These are phyloP conservation scores for Populus nigra DNA, from an alignment of 345 rosid genomes.

Conservation along the genomic window DNA sequence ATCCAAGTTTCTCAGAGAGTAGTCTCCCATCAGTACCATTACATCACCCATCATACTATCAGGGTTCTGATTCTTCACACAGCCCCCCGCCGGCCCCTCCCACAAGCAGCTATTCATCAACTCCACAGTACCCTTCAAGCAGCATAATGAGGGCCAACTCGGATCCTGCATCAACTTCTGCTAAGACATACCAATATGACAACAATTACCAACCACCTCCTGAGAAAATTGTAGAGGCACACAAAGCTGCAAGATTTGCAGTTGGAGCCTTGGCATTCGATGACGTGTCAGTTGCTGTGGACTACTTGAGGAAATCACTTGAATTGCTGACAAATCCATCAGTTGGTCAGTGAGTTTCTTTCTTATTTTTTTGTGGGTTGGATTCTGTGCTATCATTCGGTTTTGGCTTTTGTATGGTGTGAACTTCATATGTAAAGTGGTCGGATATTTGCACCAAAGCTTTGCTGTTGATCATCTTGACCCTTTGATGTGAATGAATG, in stretches of 20 bases:
- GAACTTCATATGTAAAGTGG: conserved; percentile 27
- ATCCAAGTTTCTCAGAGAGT: conserved; percentile 79
- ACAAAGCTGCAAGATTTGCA: conserved; percentile 95
- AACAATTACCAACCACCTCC: conserved; percentile 82
- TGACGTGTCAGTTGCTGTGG: conserved; percentile 84
- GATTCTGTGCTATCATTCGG: neutral
- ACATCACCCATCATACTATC: conserved; percentile 60
- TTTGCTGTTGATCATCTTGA: neutral
- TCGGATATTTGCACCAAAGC: conserved; percentile 12
- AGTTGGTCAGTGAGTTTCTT: conserved; percentile 32
- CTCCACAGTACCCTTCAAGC: conserved; percentile 49
- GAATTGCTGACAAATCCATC: conserved; percentile 79
- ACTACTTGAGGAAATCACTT: conserved; percentile 70
- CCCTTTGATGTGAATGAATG: conserved; percentile 13
- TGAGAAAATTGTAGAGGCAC: conserved; percentile 87
- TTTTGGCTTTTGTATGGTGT: conserved; percentile 5
- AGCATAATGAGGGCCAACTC: conserved; percentile 42
- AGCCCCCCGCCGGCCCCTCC: conserved; percentile 57
- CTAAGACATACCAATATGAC: conserved; percentile 63
- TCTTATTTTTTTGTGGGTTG: neutral
- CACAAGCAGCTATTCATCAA: conserved; percentile 46
- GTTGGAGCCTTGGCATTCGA: conserved; percentile 97
- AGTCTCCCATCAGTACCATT: conserved; percentile 68
- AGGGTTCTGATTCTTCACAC: conserved; percentile 64
- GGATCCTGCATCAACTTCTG: conserved; percentile 42